phyloP scores from a whole-genome alignment of 1,139 yeast genomes.

The Wickerhamiella infanticola region DNA sequence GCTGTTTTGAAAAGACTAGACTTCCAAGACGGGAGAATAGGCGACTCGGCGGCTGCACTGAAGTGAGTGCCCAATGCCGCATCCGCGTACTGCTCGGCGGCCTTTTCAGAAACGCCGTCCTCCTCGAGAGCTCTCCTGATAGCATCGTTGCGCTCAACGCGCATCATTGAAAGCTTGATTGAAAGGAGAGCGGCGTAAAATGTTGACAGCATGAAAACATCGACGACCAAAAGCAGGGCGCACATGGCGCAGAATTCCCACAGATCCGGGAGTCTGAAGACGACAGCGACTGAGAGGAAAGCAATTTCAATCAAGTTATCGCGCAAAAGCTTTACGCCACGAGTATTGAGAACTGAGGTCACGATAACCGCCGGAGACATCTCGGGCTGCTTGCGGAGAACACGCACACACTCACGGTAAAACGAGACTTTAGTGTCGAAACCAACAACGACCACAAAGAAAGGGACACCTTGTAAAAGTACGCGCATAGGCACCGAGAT shows the following conservation, averaged over 20 bases:
- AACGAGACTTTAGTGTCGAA: slow-evolving; percentile 75
- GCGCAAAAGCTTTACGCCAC: slow-evolving; percentile 56
- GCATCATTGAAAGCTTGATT: slow-evolving; percentile 75
- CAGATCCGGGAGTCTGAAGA: slow-evolving; percentile 46
- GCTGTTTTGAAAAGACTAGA: slow-evolving; percentile 3
- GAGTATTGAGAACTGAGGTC: slow-evolving; percentile 44
- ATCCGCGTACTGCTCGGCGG: slow-evolving; percentile 53
- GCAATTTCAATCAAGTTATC: slow-evolving; percentile 65
- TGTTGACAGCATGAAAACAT: slow-evolving; percentile 60
- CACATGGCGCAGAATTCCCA: slow-evolving; percentile 72
- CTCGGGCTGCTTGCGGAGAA: slow-evolving; percentile 18
- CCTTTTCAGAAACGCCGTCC: slow-evolving; percentile 67
- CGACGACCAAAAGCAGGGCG: slow-evolving; percentile 57
- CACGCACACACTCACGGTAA: slow-evolving; percentile 43
- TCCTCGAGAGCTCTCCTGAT: slow-evolving; percentile 79
- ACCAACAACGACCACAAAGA: slow-evolving; percentile 83
- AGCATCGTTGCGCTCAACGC: slow-evolving; percentile 73
- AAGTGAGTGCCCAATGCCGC: slow-evolving; percentile 14
- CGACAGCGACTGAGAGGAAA: slow-evolving; percentile 60
- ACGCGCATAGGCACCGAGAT: slow-evolving; percentile 54
- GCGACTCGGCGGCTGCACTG: background rate
- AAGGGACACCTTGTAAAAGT: slow-evolving; percentile 85
- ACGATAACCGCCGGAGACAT: slow-evolving; percentile 28
- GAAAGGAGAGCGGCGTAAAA: slow-evolving; percentile 78
- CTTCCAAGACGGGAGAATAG: background rate